Evolutionary conservation across 495 filamentous ascomycete genomes (phyloP), one percentile per base, ranked within the genome.

Genomic region (Lophiostoma macrostomum): DNA sequence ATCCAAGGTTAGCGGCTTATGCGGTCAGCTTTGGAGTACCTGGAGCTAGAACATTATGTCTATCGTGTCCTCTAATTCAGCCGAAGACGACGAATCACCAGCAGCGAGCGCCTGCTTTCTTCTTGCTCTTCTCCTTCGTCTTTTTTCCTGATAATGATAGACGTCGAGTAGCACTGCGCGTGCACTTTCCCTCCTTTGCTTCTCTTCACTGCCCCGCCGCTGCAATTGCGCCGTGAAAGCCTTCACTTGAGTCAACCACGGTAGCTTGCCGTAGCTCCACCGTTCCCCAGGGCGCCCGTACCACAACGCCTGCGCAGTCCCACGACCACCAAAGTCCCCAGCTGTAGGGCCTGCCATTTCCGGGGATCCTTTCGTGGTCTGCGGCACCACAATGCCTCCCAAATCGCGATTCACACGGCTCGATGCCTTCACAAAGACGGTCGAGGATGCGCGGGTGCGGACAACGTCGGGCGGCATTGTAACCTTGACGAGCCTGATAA

Each of bases 341-440:
- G 19, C n/a, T n/a, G n/a, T n/a, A n/a, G n/a, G n/a, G n/a, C n/a
- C n/a, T n/a, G n/a, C n/a, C n/a, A n/a, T n/a, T n/a, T n/a, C n/a
- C n/a, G n/a, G n/a, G n/a, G n/a, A 23, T 22, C 13, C 8, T 41
- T 47, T 5, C 14, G 32, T 34, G 18, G n/a, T 36, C 27, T 40
- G 6, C 25, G 18, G 8, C 4, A 6, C 32, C 67, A 71, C 59
- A 28, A 84, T 84, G 81, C 69, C 82, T 53, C 63, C 77, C 27
- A 85, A 85, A 64, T 94, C 88, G 60, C 85, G 93, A 68, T 95
- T 98, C 67, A 95, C 87, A 38, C 85, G 87, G 75, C 86, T 98
- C 36, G 93, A 98, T 69, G 93, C 93, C 73, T 98, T 98, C 69
- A 93, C 90, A 29, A 98, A 98, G 71, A 98, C 93, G 29, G 93